These are phyloP conservation scores for Taiozyma sp. DNA, from an alignment of 1,139 yeast genomes.

Conservation along the genomic window DNA sequence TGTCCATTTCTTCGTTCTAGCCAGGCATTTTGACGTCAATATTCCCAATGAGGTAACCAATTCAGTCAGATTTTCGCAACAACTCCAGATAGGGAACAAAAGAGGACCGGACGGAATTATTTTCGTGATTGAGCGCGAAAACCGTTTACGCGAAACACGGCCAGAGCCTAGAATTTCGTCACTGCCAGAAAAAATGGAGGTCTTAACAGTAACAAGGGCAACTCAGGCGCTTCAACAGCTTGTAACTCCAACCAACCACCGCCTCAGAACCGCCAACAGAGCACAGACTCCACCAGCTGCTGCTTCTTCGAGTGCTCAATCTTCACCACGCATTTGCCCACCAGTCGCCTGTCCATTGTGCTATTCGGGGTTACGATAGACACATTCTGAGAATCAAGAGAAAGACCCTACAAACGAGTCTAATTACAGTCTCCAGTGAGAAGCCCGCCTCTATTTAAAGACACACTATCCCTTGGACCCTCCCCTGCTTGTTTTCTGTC, in stretches of 20 bases:
- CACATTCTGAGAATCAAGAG: background rate
- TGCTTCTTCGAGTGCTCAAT: background rate
- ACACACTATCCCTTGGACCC: background rate
- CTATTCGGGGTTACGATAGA: background rate
- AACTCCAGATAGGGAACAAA: background rate
- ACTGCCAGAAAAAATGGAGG: background rate
- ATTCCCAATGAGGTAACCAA: background rate
- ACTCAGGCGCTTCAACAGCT: background rate
- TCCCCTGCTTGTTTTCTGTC: background rate
- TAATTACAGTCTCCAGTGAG: background rate
- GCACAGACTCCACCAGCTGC: background rate
- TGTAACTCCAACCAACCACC: background rate
- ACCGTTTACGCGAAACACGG: background rate
- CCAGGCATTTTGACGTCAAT: background rate
- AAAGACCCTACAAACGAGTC: background rate
- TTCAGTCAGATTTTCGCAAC: background rate
- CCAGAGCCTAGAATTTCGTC: background rate
- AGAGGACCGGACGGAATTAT: background rate
- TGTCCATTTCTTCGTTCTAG: background rate
- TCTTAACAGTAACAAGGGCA: background rate
- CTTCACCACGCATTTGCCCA: background rate
- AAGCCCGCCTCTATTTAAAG: background rate
- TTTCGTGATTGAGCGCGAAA: background rate
- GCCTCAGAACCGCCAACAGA: background rate
- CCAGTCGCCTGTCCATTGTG: background rate